Evolutionary conservation across 768 basidiomycete species (phyloP), one percentile per base, ranked within the genome.

Genomic region (Tricholoma furcatifolium): DNA sequence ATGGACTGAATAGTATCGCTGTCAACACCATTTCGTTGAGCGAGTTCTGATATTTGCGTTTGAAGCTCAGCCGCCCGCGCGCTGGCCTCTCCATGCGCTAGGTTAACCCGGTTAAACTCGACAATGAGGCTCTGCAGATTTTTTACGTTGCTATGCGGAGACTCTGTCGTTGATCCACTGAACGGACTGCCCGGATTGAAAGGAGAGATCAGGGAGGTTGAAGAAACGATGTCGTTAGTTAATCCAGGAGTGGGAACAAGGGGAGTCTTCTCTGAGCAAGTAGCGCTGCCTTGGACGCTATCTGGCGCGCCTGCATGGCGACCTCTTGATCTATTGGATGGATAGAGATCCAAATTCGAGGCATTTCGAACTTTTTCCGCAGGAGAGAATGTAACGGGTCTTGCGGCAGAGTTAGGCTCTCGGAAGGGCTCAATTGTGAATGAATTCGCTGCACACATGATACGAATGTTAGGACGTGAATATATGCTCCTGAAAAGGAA

Each of bases 41-140:
- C n/a, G 5, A 43, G 6, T n/a, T 27, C 43, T 4, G 43, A 18
- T n/a, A 51, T 44, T 2, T 20, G 50, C 9, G 31, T 15, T 14
- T 39, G 34, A n/a, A 39, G 50, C 32, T 44, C 43, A 36, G 20
- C 18, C n/a, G 43, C 35, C 21, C 24, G 20, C 12, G 32, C 10
- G 20, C 34, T 51, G 9, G 34, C 34, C 21, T 36, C 40, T 51
- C 50, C 50, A 18, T 51, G 43, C 15, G 18, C 50, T 20, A 36
- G 11, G 36, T 34, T 20, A 9, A 34, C 34, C 20, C 17, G 23
- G 15, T 50, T 50, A 39, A 35, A 50, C n/a, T 43, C 40, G 12
- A 17, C 3, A 18, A 50, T 18, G n/a, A 49, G 48, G 30, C n/a
- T 32, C 24, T 42, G 11, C 41, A 43, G 31, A 15, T 49, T n/a